Percentiles rank a stretch among this genome's conserved stretches.
Conservation (phyloP, 768 basidiomycete genomes). For the Tricholoma hemisulphureum region DNA sequence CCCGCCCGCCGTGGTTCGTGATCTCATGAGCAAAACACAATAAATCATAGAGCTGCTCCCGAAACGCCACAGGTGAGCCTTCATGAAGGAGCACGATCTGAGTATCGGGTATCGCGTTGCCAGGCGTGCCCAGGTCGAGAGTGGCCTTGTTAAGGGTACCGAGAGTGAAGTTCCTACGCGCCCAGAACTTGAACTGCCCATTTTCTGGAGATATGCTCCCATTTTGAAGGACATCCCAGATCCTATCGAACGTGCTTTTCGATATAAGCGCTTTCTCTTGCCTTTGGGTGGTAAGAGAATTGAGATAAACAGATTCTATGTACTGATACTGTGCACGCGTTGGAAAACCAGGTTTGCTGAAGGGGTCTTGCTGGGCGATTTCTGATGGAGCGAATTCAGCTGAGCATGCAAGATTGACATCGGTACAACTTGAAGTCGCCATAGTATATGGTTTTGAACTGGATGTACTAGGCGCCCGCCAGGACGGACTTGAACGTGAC, state of each 20-base stretch:
- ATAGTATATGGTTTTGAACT: constrained; percentile 37
- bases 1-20: constrained; percentile 70
- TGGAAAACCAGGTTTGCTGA: constrained; percentile 51
- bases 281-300: constrained; percentile 51
- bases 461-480: constrained; percentile 20
- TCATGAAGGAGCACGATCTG: constrained; percentile 64
- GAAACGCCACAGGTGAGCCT: constrained; percentile 69
- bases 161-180: constrained; percentile 73
- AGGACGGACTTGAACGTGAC: background rate
- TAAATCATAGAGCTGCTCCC: constrained; percentile 77
- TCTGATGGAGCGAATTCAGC: constrained; percentile 7
- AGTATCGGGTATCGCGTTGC: background rate
- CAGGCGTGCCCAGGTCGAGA: constrained; percentile 8
- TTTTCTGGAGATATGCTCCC: constrained; percentile 47
- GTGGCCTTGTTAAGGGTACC: constrained; percentile 33
- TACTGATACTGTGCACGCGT: constrained; percentile 58
- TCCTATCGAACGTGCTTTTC: constrained; percentile 65
- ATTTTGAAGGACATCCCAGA: constrained; percentile 65
- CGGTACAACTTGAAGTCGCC: constrained; percentile 10
- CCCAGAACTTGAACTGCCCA: constrained; percentile 81
- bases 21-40: constrained; percentile 70
- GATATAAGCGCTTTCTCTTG: constrained; percentile 72
- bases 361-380: constrained; percentile 3
- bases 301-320: constrained; percentile 58
- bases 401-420: background rate